Percentiles rank a stretch among this genome's conserved stretches.
phyloP scores from a whole-genome alignment of 331 rosid genomes.

The Pyracantha coccinea region DNA sequence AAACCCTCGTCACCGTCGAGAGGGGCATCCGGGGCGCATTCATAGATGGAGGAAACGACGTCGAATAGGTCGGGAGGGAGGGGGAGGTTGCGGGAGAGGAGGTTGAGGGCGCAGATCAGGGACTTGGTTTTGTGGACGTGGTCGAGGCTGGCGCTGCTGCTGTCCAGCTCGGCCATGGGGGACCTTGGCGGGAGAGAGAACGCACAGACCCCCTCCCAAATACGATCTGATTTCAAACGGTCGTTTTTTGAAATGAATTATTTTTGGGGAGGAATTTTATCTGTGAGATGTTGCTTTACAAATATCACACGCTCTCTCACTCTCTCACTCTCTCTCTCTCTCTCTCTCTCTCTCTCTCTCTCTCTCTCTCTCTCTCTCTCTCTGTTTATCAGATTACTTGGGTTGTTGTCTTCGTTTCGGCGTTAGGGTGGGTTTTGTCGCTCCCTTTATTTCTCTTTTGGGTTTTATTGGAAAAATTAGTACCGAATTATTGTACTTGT shows the following conservation, averaged over 20 bases:
- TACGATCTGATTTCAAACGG: slow-evolving; percentile 46
- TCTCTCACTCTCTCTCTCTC: neutral
- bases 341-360: neutral
- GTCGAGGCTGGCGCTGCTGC: slow-evolving; percentile 20
- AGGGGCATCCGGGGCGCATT: neutral
- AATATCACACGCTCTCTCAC: slow-evolving; percentile 1
- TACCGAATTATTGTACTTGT: slow-evolving; percentile 1
- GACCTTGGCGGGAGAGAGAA: slow-evolving; percentile 72
- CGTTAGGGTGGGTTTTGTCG: slow-evolving; percentile 15
- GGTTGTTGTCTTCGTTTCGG: slow-evolving; percentile 29
- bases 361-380: neutral
- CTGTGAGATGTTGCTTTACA: slow-evolving; percentile 18
- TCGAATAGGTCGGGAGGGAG: slow-evolving; percentile 65
- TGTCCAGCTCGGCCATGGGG: slow-evolving; percentile 50
- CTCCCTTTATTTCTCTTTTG: slow-evolving; percentile 8
- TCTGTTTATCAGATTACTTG: slow-evolving; percentile 1
- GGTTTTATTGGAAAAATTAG: neutral
- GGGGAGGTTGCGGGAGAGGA: slow-evolving; percentile 92
- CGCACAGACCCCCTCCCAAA: neutral
- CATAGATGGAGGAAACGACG: slow-evolving; percentile 65
- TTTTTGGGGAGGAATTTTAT: slow-evolving; percentile 8
- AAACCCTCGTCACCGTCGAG: neutral
- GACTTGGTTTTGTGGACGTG: slow-evolving; percentile 49
- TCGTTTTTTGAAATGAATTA: slow-evolving; percentile 23
- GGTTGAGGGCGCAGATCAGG: slow-evolving; percentile 77